Evolutionary conservation across 1,284 basidiomycete species (phyloP), one percentile per base, ranked within the genome.

Genomic region (Apiotrichum veenhuisii): DNA sequence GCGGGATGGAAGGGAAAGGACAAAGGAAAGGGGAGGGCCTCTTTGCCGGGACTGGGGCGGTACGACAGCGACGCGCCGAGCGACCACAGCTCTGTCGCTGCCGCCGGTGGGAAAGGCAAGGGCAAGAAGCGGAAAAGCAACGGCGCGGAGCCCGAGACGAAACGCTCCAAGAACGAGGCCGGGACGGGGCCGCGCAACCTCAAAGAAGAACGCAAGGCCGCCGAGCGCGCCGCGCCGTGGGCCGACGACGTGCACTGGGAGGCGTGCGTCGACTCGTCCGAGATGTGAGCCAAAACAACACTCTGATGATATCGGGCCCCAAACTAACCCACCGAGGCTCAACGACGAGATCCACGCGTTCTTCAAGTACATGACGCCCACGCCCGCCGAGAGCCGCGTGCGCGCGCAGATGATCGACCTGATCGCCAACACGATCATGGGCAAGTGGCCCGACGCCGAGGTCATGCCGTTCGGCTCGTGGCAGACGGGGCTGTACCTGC

Each of bases 401-500:
- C 85, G 94, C 42, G 80, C 84, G 37, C 82, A 90, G 62, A 82
- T 90, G 26, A 87, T 98, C 40, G 77, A 83, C 46, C 80, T 87
- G 43, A 89, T 98, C 54, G 82, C 86, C 2, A 80, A 81, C 17
- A 84, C 86, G 4, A 82, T 98, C 47, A 79, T 77, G 17, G 72
- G 77, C 22, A 75, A 80, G 25, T 97, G 90, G 79, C 83, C 85
- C 0, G 91, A 95, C 65, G 91, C 93, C 11, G 77, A 84, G 40
- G 87, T 98, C 7, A 77, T 84, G 54, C 87, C 93, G 0, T 99
- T 98, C 74, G 95, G 95, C 18, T 92, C 89, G 67, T 96, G 89
- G 72, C 87, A 89, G 70, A 99, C 95, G 12, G 91, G 92, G 69
- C 80, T 98, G 26, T 99, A 99, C 75, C 82, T 98, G 15, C 95